Percentiles rank a stretch among this genome's conserved stretches.
Conservation (phyloP, 306 rosid species). For the Adenanthera pavonina region DNA sequence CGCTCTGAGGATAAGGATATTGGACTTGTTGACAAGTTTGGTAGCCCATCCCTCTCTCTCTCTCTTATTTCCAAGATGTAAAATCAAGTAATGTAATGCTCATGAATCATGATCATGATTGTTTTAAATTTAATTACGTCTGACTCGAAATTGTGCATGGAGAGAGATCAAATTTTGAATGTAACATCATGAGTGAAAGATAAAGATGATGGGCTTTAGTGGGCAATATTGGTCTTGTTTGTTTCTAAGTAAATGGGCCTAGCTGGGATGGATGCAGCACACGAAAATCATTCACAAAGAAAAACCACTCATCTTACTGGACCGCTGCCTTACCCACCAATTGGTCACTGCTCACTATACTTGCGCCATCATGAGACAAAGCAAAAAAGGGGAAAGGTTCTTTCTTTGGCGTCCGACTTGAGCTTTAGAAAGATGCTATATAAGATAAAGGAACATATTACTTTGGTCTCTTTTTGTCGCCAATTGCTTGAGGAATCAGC, state of each 20-base stretch:
- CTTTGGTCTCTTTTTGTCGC: not conserved
- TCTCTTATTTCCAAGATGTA: too few relatives aligned
- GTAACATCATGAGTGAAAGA: too few relatives aligned
- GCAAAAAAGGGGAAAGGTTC: not conserved
- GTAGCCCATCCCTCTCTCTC: too few relatives aligned
- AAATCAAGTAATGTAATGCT: too few relatives aligned
- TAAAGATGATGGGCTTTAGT: not conserved
- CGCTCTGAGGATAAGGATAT: not conserved
- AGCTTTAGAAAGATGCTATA: not conserved
- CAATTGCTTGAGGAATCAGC: not conserved
- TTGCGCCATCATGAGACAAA: not conserved
- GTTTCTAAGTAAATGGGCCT: not conserved
- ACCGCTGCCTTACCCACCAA: not conserved
- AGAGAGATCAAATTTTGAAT: too few relatives aligned
- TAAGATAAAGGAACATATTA: not conserved
- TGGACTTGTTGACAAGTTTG: too few relatives aligned
- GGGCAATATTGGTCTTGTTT: not conserved
- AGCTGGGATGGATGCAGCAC: not conserved
- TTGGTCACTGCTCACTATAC: not conserved
- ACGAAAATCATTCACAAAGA: not conserved
- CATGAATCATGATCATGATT: too few relatives aligned
- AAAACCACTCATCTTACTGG: not conserved
- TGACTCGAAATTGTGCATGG: too few relatives aligned
- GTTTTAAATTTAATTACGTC: too few relatives aligned
- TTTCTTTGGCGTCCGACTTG: not conserved